A percentile compares a stretch with the other conserved stretches of the same genome.
Evolutionary conservation across 805 yeast species (phyloP).

Genomic region (Brettanomyces naardenensis): DNA sequence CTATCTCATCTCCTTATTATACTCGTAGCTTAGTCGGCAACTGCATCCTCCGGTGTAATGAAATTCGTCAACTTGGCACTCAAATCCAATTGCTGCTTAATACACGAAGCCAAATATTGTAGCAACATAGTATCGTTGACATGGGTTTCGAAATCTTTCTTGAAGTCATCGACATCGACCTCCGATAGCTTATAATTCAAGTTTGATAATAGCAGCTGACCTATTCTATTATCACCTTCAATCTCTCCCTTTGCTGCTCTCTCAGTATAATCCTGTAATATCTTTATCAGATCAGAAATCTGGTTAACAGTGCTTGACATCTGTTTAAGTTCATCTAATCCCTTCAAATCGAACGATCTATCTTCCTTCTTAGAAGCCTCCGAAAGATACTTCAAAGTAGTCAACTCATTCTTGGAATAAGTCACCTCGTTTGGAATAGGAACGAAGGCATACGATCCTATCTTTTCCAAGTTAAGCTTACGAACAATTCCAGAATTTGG

Average conservation of each 20-base stretch:
- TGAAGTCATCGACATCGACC: slow-evolving; percentile 43
- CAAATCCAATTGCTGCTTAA: slow-evolving; percentile 77
- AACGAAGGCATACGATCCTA: slow-evolving; percentile 54
- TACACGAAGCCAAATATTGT: slow-evolving; percentile 74
- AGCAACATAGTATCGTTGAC: slow-evolving; percentile 76
- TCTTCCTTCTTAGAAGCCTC: slow-evolving; percentile 28
- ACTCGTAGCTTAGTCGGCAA: slow-evolving; percentile 14
- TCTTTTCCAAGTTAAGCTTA: slow-evolving; percentile 31
- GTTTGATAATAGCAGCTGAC: slow-evolving; percentile 54
- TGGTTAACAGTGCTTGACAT: slow-evolving; percentile 38
- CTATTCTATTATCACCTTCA: slow-evolving; percentile 49
- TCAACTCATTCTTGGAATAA: slow-evolving; percentile 50
- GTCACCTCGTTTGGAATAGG: slow-evolving; percentile 64
- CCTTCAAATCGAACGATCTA: slow-evolving; percentile 25
- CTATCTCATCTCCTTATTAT: no score
- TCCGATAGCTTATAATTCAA: slow-evolving; percentile 47
- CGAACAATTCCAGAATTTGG: slow-evolving; percentile 32
- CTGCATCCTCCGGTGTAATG: slow-evolving; percentile 28
- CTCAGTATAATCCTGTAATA: slow-evolving; percentile 40
- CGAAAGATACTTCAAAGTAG: slow-evolving; percentile 43
- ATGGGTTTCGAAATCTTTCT: slow-evolving; percentile 57
- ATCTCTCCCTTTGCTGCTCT: slow-evolving; percentile 34
- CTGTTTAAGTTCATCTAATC: slow-evolving; percentile 36
- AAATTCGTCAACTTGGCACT: slow-evolving; percentile 65
- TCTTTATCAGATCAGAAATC: slow-evolving; percentile 39